Conservation (phyloP, 1,284 basidiomycete genomes). For the Volvariella surrecta region DNA sequence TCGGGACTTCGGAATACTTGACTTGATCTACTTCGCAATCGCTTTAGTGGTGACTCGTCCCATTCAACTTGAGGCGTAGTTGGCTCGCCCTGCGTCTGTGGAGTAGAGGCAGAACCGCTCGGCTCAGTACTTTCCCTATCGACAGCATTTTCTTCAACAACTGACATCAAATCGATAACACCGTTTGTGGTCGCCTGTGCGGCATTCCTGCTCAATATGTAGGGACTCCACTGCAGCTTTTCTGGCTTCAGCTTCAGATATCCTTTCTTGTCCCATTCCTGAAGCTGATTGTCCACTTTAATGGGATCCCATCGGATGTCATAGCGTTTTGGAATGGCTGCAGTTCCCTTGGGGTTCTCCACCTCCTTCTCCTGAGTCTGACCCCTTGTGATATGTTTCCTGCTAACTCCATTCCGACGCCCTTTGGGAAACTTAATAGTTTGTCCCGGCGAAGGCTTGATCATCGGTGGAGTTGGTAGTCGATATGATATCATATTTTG, state of each 20-base stretch:
- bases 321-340: conserved; percentile 69
- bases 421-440: conserved; percentile 66
- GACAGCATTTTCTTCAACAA: too few species aligned
- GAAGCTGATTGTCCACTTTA: conserved; percentile 61
- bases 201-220: conserved; percentile 50
- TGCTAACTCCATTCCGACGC: conserved; percentile 55
- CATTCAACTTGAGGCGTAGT: background rate
- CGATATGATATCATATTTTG: conserved; percentile 70
- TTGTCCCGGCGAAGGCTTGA: conserved; percentile 64
- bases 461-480: conserved; percentile 38
- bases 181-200: too few species aligned
- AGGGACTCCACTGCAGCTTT: conserved; percentile 93
- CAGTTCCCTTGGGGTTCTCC: conserved; percentile 38
- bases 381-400: conserved; percentile 52
- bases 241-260: conserved; percentile 79
- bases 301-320: conserved; percentile 68
- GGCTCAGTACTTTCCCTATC: too few species aligned
- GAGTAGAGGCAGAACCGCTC: background rate
- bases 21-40: conserved; percentile 10
- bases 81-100: conserved; percentile 1
- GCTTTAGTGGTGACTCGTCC: conserved; percentile 2
- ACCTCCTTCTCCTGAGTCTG: conserved; percentile 42
- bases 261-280: conserved; percentile 72
- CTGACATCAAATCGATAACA: too few species aligned
- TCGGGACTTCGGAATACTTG: conserved; percentile 2